phyloP scores from a whole-genome alignment of 73 alveolate genomes.

The Paramecium biaurelia region DNA sequence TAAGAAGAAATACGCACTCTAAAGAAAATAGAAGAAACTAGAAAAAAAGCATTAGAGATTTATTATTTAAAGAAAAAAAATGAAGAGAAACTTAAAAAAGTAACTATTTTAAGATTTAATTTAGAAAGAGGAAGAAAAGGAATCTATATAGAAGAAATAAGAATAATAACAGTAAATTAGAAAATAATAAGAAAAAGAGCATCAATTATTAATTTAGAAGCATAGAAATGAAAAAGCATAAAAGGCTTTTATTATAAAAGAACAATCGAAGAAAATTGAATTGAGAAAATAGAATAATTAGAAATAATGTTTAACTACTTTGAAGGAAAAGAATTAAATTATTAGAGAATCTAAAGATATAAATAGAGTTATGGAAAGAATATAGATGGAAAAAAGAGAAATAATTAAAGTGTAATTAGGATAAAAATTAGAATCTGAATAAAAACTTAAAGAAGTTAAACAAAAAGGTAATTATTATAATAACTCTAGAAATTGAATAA shows the following conservation, averaged over 20 bases:
- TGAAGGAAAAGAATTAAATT: not conserved
- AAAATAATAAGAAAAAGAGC: not conserved
- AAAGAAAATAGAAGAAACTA: constrained; percentile 75
- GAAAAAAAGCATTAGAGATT: constrained; percentile 76
- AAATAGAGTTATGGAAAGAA: not conserved
- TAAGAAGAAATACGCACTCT: constrained; percentile 71
- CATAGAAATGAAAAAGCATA: not conserved
- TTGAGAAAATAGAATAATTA: not conserved
- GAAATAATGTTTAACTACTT: not conserved
- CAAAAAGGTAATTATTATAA: not conserved
- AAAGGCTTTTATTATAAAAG: not conserved
- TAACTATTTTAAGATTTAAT: not conserved
- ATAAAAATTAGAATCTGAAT: not conserved
- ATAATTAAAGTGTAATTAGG: not conserved
- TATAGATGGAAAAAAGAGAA: not conserved
- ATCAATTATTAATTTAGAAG: not conserved
- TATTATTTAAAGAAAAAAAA: constrained; percentile 59
- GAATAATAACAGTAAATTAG: not conserved
- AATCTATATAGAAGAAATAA: not conserved
- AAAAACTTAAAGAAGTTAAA: not conserved
- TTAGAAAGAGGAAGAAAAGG: constrained; percentile 4
- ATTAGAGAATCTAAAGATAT: not conserved
- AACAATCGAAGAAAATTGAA: not conserved
- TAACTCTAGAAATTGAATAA: constrained; percentile 29
- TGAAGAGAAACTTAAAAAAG: constrained; percentile 64